These are phyloP conservation scores for Neofusicoccum laricinum DNA, from an alignment of 2,329 filamentous ascomycete genomes.

Conservation along the genomic window DNA sequence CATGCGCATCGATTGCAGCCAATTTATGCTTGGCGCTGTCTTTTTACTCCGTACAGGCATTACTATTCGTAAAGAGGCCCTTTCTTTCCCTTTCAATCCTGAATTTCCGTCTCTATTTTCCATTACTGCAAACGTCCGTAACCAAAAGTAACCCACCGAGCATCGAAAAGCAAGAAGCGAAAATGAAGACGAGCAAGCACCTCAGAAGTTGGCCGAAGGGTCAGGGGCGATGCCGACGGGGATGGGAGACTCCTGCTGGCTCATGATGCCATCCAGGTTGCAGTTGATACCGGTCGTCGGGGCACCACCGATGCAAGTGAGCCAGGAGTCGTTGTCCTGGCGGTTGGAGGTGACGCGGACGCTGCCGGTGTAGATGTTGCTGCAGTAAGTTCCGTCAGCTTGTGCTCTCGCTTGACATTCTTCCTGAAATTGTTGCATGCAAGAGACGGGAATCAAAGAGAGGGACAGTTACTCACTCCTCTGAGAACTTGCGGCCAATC, in stretches of 20 bases:
- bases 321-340: not conserved
- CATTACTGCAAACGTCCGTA: not conserved
- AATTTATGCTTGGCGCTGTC: no score
- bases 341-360: constrained; percentile 8
- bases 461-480: not conserved
- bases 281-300: constrained; percentile 17
- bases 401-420: no score
- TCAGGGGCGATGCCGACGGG: not conserved
- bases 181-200: no score
- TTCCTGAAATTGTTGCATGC: no score
- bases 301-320: constrained; percentile 15
- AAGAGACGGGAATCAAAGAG: not conserved
- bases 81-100: not conserved
- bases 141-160: no score
- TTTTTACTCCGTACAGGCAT: no score
- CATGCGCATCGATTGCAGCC: no score
- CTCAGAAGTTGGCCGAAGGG: not conserved
- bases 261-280: constrained; percentile 6
- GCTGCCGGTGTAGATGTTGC: not conserved
- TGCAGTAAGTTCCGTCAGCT: not conserved
- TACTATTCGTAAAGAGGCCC: no score
- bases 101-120: not conserved
- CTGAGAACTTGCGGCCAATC: not conserved
- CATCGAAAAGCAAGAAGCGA: not conserved
- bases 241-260: not conserved